Percentiles rank a stretch among this genome's conserved stretches.
These are phyloP conservation scores for Pseudogymnoascus verrucosus DNA, from an alignment of 2,329 filamentous ascomycete genomes.

Conservation along the genomic window DNA sequence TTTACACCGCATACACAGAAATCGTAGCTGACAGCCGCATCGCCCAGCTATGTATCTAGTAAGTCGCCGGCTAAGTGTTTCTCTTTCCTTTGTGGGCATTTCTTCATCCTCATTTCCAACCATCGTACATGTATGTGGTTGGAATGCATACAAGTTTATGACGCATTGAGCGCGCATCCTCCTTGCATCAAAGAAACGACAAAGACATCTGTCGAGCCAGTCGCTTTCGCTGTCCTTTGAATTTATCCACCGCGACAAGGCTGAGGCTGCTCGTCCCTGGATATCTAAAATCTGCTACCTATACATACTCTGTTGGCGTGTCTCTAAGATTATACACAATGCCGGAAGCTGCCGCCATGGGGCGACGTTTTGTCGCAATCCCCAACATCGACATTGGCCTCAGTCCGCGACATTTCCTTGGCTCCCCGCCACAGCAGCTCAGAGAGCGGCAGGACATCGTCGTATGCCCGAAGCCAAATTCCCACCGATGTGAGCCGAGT, in stretches of 20 bases:
- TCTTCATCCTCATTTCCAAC: background rate
- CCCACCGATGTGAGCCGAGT: slow-evolving; percentile 21
- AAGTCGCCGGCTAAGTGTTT: background rate
- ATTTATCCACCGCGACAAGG: background rate
- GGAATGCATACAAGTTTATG: slow-evolving; percentile 3
- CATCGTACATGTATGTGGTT: background rate
- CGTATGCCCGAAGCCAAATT: slow-evolving; percentile 14
- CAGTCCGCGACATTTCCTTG: slow-evolving; percentile 22
- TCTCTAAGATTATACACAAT: background rate
- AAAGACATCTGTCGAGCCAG: background rate
- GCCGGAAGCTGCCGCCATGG: background rate
- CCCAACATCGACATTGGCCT: slow-evolving; percentile 13
- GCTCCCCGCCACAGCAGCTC: slow-evolving; percentile 14
- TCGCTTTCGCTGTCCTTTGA: background rate
- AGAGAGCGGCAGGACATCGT: slow-evolving; percentile 12
- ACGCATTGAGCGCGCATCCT: slow-evolving; percentile 2
- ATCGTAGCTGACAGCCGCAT: background rate
- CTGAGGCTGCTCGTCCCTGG: background rate
- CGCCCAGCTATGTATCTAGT: background rate
- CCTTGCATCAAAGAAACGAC: background rate
- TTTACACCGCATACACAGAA: slow-evolving; percentile 2
- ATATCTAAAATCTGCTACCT: background rate
- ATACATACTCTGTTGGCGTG: background rate
- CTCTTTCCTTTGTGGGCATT: background rate
- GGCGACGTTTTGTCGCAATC: background rate